These are phyloP conservation scores for Phytophthora pluvialis DNA, from an alignment of 352 stramenopile species.

Conservation along the genomic window DNA sequence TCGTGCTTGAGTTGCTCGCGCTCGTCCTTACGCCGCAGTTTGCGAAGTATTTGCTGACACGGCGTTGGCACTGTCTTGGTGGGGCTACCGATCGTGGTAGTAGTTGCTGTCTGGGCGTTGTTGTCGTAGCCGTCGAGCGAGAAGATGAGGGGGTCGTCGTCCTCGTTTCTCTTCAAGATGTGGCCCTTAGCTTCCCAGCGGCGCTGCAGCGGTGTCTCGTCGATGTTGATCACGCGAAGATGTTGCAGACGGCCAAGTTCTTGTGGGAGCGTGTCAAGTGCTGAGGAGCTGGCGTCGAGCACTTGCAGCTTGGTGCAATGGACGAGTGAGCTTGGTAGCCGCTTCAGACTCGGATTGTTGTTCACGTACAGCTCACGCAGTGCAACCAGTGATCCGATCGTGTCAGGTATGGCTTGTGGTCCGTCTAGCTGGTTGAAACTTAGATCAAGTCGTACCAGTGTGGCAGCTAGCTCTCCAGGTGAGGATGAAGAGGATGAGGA, in stretches of 20 bases:
- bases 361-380: constrained; percentile 88
- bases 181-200: constrained; percentile 68
- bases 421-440: constrained; percentile 78
- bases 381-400: constrained; percentile 54
- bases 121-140: constrained; percentile 12
- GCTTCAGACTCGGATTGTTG: constrained; percentile 73
- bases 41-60: constrained; percentile 60
- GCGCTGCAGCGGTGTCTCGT: constrained; percentile 66
- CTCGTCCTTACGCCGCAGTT: constrained; percentile 71
- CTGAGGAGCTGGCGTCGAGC: constrained; percentile 76
- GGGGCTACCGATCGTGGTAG: constrained; percentile 7
- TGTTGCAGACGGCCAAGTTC: constrained; percentile 70
- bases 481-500: constrained; percentile 17
- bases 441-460: constrained; percentile 79
- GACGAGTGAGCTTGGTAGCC: constrained; percentile 59
- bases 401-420: constrained; percentile 49
- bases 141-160: constrained; percentile 17
- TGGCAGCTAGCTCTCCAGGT: constrained; percentile 34
- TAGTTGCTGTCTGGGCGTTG: constrained; percentile 9
- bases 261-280: constrained; percentile 61
- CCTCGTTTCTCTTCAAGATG: constrained; percentile 32
- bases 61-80: constrained; percentile 21
- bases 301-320: constrained; percentile 73
- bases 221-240: constrained; percentile 78
- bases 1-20: constrained; percentile 61